Evolutionary conservation across 108 stramenopile genomes (phyloP).

Genomic region (Skeletonema potamos): DNA sequence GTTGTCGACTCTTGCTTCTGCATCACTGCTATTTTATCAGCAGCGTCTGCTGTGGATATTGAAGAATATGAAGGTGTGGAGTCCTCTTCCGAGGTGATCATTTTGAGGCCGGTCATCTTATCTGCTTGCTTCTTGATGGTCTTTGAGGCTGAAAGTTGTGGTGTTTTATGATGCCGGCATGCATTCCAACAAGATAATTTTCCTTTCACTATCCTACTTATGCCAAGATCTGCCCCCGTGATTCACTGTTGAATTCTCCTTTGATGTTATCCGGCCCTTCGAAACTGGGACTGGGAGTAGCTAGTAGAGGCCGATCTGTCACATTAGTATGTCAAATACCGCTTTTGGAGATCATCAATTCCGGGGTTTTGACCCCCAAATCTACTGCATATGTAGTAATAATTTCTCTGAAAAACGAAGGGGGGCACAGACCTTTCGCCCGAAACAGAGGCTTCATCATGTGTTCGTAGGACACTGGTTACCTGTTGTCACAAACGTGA

Average conservation of each 20-base stretch:
- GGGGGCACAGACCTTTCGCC: too few relatives aligned
- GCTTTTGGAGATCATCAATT: too few relatives aligned
- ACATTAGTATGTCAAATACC: too few relatives aligned
- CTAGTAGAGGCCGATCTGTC: too few relatives aligned
- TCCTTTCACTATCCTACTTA: neutral
- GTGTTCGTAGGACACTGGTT: neutral
- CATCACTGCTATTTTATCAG: neutral
- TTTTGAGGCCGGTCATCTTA: neutral
- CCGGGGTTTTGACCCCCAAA: too few relatives aligned
- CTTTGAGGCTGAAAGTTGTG: neutral
- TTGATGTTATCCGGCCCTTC: too few relatives aligned
- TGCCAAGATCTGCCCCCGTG: neutral
- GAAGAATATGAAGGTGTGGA: neutral
- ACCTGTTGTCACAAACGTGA: neutral
- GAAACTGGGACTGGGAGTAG: too few relatives aligned
- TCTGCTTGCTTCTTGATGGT: neutral
- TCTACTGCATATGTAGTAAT: too few relatives aligned
- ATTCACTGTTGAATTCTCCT: too few relatives aligned
- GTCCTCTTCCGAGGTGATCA: neutral
- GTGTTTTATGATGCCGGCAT: too few relatives aligned
- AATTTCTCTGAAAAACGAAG: too few relatives aligned
- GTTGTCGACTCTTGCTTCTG: neutral
- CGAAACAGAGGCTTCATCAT: too few relatives aligned
- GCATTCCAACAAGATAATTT: neutral
- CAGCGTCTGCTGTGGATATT: neutral